phyloP scores from a whole-genome alignment of 202 grass and related monocot genomes.

The Carex sylvatica region DNA sequence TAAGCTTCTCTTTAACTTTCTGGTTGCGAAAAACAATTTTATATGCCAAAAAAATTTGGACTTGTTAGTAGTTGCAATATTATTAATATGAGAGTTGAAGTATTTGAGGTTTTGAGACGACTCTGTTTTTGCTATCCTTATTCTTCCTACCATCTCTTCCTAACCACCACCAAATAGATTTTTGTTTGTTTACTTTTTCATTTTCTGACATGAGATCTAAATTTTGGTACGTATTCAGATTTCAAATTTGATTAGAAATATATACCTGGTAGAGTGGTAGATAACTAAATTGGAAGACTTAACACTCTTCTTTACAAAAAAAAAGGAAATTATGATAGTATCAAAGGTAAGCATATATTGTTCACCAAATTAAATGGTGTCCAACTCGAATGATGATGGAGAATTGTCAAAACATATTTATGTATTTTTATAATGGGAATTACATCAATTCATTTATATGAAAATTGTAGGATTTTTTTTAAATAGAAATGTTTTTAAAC shows the following conservation, averaged over 20 bases:
- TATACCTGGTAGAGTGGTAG: too few species aligned
- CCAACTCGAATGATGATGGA: background rate
- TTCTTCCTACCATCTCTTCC: constrained; percentile 18
- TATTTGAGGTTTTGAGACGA: background rate
- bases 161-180: constrained; percentile 15
- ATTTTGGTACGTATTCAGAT: background rate
- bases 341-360: background rate
- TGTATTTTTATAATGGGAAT: background rate
- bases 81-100: background rate
- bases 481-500: too few species aligned
- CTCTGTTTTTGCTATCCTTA: background rate
- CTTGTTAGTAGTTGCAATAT: background rate
- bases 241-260: too few species aligned
- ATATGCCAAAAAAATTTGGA: background rate
- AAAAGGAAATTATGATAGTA: too few species aligned
- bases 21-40: background rate
- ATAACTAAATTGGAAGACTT: too few species aligned
- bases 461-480: too few species aligned
- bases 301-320: too few species aligned
- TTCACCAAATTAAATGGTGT: constrained; percentile 4
- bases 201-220: background rate
- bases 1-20: background rate
- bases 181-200: background rate
- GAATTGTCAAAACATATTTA: background rate
- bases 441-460: background rate